These are phyloP conservation scores for Apiospora pterosperma DNA, from an alignment of 2,329 filamentous ascomycete species.

Conservation along the genomic window DNA sequence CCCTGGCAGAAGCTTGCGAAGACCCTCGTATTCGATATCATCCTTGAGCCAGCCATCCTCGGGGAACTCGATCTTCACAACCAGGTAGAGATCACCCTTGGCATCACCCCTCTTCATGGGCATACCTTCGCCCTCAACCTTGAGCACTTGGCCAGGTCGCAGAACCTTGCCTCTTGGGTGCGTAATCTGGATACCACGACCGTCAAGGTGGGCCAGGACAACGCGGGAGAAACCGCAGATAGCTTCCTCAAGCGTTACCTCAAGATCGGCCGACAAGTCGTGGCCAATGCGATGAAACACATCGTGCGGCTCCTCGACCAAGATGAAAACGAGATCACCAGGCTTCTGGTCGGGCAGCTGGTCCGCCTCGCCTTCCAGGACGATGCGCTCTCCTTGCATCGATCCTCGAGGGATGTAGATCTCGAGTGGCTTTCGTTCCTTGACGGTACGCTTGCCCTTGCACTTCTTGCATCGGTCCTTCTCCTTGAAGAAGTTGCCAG, in stretches of 20 bases:
- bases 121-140: conserved; percentile 90
- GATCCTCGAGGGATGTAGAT: conserved; percentile 91
- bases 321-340: conserved; percentile 87
- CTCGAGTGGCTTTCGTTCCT: conserved; percentile 91
- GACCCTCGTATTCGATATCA: conserved; percentile 64
- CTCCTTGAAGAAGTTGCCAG: conserved; percentile 85
- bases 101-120: conserved; percentile 80
- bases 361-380: conserved; percentile 90
- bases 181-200: conserved; percentile 79
- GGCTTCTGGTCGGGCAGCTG: conserved; percentile 85
- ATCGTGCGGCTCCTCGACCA: conserved; percentile 79
- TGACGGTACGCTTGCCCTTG: conserved; percentile 84
- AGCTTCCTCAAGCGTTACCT: conserved; percentile 79
- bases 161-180: conserved; percentile 81
- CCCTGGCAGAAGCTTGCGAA: conserved; percentile 74
- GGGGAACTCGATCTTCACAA: conserved; percentile 85
- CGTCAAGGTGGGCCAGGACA: conserved; percentile 89
- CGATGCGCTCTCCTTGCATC: conserved; percentile 83
- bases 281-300: conserved; percentile 78
- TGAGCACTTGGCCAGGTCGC: conserved; percentile 79
- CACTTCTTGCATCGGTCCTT: conserved; percentile 99
- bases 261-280: conserved; percentile 78
- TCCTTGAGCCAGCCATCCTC: conserved; percentile 78
- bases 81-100: conserved; percentile 83
- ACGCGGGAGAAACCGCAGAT: conserved; percentile 86